Evolutionary conservation across 169 alveolate genomes (phyloP).

Genomic region (Plasmodium coatneyi): DNA sequence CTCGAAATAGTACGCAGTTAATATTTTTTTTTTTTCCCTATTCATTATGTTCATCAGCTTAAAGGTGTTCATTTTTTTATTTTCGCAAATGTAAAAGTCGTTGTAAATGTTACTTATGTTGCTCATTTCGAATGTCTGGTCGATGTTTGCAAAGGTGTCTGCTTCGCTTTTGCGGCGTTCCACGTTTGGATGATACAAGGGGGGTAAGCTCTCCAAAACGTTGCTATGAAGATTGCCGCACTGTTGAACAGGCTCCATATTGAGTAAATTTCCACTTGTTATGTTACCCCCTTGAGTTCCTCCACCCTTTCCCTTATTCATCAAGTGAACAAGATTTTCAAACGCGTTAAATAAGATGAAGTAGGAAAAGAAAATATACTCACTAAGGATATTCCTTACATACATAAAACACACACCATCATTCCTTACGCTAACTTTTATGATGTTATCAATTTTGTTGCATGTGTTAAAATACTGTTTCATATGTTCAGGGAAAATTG

Average conservation of each 20-base stretch:
- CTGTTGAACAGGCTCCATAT: not conserved
- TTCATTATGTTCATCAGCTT: constrained; percentile 65
- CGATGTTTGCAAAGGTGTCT: constrained; percentile 25
- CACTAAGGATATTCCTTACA: constrained; percentile 21
- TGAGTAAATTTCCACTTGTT: not conserved
- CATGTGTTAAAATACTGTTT: constrained; percentile 69
- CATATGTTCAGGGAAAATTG: constrained; percentile 41
- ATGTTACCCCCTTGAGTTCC: not conserved
- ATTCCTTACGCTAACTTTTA: constrained; percentile 65
- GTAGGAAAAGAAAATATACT: constrained; percentile 67
- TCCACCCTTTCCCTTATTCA: not conserved
- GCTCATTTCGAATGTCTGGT: constrained; percentile 40
- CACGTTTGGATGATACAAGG: not conserved
- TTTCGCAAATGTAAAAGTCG: constrained; percentile 73
- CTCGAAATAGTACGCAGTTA: constrained; percentile 58
- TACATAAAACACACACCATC: constrained; percentile 76
- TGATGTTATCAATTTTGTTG: constrained; percentile 74
- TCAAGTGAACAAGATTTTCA: constrained; percentile 51
- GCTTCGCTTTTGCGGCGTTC: not conserved
- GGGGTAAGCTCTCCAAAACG: not conserved
- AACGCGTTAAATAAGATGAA: constrained; percentile 63
- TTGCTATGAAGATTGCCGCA: not conserved
- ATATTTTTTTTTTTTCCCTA: constrained; percentile 31
- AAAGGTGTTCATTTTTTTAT: constrained; percentile 57
- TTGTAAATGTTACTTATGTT: constrained; percentile 57